These are phyloP conservation scores for Sporobolomyces pararoseus DNA, from an alignment of 768 basidiomycete genomes.

Conservation along the genomic window DNA sequence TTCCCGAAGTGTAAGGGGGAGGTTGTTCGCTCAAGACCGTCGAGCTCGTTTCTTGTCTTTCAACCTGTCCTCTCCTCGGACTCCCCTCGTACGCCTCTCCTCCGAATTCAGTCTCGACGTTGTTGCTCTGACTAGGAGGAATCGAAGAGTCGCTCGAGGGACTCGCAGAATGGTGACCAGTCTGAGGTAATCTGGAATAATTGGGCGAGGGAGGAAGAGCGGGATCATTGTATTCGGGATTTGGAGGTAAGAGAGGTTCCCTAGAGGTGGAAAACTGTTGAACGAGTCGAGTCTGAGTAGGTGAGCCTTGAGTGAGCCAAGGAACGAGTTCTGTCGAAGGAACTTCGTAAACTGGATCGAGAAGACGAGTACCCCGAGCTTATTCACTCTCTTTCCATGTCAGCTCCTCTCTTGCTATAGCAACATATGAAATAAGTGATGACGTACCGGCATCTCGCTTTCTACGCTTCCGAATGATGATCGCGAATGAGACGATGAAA, in stretches of 20 bases:
- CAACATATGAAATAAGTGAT: neutral
- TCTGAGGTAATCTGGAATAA: neutral
- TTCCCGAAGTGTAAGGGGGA: constrained; percentile 1
- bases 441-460: neutral
- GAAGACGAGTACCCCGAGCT: constrained; percentile 1
- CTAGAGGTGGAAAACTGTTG: neutral
- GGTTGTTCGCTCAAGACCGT: neutral
- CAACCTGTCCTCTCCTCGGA: neutral
- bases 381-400: neutral
- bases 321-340: neutral
- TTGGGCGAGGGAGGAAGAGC: neutral
- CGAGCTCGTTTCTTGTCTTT: neutral
- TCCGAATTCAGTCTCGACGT: neutral
- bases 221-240: neutral
- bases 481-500: no score
- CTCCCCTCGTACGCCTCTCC: neutral
- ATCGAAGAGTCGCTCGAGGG: neutral
- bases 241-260: neutral
- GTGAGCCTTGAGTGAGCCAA: neutral
- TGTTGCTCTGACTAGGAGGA: neutral
- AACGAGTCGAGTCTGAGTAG: neutral
- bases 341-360: neutral
- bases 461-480: neutral
- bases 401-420: no score
- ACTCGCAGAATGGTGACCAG: neutral